Base-by-base conservation (phyloP, 1,284 basidiomycete genomes). In the Inonotus obliquus region DNA sequence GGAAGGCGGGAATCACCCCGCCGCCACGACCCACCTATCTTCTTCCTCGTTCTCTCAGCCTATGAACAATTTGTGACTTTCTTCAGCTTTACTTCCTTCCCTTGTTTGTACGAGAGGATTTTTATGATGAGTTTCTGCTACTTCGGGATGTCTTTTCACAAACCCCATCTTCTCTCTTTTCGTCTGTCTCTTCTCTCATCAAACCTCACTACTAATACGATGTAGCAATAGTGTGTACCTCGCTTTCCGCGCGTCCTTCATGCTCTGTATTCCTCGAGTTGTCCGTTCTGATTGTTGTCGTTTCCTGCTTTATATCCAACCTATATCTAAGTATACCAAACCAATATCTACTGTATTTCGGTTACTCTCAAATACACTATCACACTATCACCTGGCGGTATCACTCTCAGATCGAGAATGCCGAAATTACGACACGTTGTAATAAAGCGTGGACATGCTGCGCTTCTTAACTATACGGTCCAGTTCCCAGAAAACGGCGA, bases 1-100 rank as follows among this genome's bases (percentile, higher is more conserved):
- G 58, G 19, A 63, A 66, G 52, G 63, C 65, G 38, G 64, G 63
- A 7, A 54, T 68, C 13, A 54, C 62, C 21, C 59, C 61, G 13
- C 67, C 67, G 13, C 63, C 63, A 13, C 65, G 64, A 21, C 44
- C 54, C 9, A 38, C 27, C 35, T 63, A 54, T 48, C 2, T 58
- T 32, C 39, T 63, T 7, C 62, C 62, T 23, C 21, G 49, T 9
- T 60, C 63, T 17, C 49, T 59, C 2, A 51, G 32, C 35, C 37
- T 19, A 25, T 52, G 56, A 58, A 47, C 41, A 44, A n/a, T 19
- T 4, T 1, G 32, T 9, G 32, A 32, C n/a, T 41, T 10, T n/a
- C 54, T 39, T 45, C 23, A 57, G 10, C 6, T 37, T 13, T 54
- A 38, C 14, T 21, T 27, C 21, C 14, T 3, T 7, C 17, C 37